Evolutionary conservation across 192 early-diverging fungal species (phyloP).

Genomic region (Linnemannia elongata): DNA sequence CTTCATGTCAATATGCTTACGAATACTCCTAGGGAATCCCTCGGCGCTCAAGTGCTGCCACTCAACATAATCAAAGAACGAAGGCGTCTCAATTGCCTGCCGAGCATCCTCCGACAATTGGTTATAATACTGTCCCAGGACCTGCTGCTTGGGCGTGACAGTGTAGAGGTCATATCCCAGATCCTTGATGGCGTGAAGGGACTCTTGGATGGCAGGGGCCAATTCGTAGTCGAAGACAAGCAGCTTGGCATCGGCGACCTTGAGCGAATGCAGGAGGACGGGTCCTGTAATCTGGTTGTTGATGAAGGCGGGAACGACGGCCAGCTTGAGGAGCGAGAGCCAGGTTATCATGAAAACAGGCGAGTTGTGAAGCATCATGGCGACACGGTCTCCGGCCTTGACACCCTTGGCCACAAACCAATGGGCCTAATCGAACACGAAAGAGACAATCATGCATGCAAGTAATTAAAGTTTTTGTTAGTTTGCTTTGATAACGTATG

Average conservation of each 20-base stretch:
- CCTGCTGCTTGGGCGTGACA: constrained; percentile 34
- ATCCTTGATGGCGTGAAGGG: constrained; percentile 26
- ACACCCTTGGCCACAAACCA: constrained; percentile 44
- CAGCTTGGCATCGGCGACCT: constrained; percentile 52
- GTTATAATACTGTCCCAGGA: constrained; percentile 27
- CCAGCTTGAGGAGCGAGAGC: constrained; percentile 72
- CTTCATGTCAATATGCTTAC: not conserved
- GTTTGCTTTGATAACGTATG: too few species aligned
- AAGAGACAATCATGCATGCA: too few species aligned
- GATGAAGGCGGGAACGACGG: constrained; percentile 66
- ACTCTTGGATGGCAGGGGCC: constrained; percentile 34
- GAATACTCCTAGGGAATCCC: constrained; percentile 25
- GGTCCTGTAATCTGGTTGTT: constrained; percentile 68
- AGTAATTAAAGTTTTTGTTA: not conserved
- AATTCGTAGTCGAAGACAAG: constrained; percentile 61
- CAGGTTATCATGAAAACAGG: constrained; percentile 67
- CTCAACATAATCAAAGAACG: constrained; percentile 50
- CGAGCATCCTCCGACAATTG: constrained; percentile 35
- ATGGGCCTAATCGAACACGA: constrained; percentile 31
- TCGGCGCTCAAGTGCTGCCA: constrained; percentile 37
- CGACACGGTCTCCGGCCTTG: constrained; percentile 56
- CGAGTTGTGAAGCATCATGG: constrained; percentile 72
- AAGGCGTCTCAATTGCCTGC: constrained; percentile 39
- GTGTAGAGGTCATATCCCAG: constrained; percentile 41
- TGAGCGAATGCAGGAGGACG: constrained; percentile 59